Evolutionary conservation across 148 eudicot genomes (phyloP), one percentile per base, ranked within the genome.

Genomic region (Camellia japonica): DNA sequence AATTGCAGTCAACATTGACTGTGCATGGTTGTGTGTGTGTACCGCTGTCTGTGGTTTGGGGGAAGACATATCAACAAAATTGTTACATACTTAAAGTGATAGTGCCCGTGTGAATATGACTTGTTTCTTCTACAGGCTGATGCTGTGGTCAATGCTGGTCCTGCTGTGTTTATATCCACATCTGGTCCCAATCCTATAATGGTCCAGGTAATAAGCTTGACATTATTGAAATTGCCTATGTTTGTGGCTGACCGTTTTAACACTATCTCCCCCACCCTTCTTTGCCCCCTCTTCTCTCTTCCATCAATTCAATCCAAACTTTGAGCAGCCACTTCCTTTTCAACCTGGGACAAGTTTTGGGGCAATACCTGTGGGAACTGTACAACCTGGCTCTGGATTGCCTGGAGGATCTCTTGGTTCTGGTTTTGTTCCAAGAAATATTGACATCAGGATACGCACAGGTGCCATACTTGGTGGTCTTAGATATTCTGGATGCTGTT

Each of bases 391-490:
- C 74, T 74, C 82, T 54, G 90, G 86, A 20, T 67, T 80, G 30
- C 43, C 85, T 73, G 86, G 84, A 46, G 87, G 80, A 66, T 86
- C 89, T 72, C 63, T 75, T 79, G 88, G 85, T 69, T 78, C 91
- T 65, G 90, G 87, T 19, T 85, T 83, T 42, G 47, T 79, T 79
- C 85, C 89, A 2, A 89, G 91, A 78, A 87, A 83, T 79, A 89
- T 87, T 75, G 91, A 89, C 76, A 89, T 89, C 82, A 83, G 90
- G 79, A 87, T 89, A 82, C 88, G 88, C 5, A 76, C 88, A 83
- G 91, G 91, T 89, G 62, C 3, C 4, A 44, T 52, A 19, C 63
- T 54, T 15, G 11, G 59, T 46, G 41, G 71, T 77, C 47, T 77
- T 56, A 1, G 69, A 2, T 47, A 20, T 63, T 59, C 54, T 43